Conservation (phyloP, 2,329 filamentous ascomycete genomes). For the Sporothrix brasiliensis region DNA sequence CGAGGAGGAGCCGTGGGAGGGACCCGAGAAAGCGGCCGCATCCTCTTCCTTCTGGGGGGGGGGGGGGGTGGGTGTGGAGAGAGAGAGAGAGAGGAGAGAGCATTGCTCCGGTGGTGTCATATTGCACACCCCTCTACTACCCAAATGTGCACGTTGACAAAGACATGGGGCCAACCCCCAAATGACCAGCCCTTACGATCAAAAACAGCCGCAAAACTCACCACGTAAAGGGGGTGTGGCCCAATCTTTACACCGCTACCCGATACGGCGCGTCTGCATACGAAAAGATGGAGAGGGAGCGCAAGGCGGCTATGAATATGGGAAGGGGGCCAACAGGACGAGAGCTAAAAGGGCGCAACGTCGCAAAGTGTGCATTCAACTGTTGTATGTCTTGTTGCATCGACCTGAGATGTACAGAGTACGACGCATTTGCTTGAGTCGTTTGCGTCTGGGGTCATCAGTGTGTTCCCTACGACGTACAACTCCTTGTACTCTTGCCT, state of each 20-base stretch:
- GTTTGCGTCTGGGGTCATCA: background rate
- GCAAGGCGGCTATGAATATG: background rate
- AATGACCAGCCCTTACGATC: background rate
- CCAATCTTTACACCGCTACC: background rate
- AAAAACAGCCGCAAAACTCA: background rate
- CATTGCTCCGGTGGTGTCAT: background rate
- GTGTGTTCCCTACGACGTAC: background rate
- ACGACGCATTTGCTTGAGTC: background rate
- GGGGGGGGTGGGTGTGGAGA: background rate
- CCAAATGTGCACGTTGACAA: background rate
- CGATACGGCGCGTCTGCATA: background rate
- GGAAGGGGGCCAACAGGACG: background rate
- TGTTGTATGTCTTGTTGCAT: background rate
- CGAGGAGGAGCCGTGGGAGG: conserved; percentile 8
- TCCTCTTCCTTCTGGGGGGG: conserved; percentile 1
- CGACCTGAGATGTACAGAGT: background rate
- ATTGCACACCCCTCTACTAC: background rate
- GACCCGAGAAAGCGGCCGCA: conserved; percentile 23
- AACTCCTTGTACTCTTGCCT: background rate
- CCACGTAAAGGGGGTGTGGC: background rate
- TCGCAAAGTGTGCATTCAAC: background rate
- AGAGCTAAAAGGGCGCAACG: background rate
- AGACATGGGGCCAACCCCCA: background rate
- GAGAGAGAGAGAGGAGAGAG: background rate
- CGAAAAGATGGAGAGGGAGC: background rate